These are phyloP conservation scores for Ceratocystis ficicola DNA, from an alignment of 2,329 filamentous ascomycete genomes.

Conservation along the genomic window DNA sequence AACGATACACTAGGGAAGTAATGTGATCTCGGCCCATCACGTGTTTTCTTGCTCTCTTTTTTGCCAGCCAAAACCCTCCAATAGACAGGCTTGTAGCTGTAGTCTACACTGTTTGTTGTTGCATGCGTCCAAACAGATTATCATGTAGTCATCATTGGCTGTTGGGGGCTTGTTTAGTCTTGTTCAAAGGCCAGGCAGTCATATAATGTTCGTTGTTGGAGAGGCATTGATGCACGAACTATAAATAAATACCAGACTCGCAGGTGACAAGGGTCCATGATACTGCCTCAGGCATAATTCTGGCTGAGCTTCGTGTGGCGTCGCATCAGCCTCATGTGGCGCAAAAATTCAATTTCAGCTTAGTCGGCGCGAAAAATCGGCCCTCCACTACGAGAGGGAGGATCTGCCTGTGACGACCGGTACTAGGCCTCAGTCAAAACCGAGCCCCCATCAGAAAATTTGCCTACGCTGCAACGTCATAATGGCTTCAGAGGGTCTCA, in stretches of 20 bases:
- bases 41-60: background rate
- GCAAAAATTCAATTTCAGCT: slow-evolving; percentile 9
- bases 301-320: background rate
- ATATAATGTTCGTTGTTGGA: background rate
- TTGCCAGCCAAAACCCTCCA: too few relatives aligned
- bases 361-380: slow-evolving; percentile 17
- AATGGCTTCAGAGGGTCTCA: slow-evolving; percentile 25
- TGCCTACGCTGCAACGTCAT: background rate
- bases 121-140: background rate
- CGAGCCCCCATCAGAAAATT: background rate
- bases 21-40: background rate
- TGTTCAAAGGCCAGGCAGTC: background rate
- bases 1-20: background rate
- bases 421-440: background rate
- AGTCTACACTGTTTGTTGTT: too few relatives aligned
- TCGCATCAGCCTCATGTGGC: slow-evolving; percentile 13
- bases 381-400: slow-evolving; percentile 7
- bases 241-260: background rate
- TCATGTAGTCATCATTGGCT: background rate
- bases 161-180: too few relatives aligned
- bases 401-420: background rate
- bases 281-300: background rate
- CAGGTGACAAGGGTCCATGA: background rate
- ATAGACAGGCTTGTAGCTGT: too few relatives aligned
- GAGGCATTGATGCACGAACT: background rate